Percentiles rank a stretch among this genome's conserved stretches.
These are phyloP conservation scores for Podospora comata DNA, from an alignment of 495 filamentous ascomycete species.

Conservation along the genomic window DNA sequence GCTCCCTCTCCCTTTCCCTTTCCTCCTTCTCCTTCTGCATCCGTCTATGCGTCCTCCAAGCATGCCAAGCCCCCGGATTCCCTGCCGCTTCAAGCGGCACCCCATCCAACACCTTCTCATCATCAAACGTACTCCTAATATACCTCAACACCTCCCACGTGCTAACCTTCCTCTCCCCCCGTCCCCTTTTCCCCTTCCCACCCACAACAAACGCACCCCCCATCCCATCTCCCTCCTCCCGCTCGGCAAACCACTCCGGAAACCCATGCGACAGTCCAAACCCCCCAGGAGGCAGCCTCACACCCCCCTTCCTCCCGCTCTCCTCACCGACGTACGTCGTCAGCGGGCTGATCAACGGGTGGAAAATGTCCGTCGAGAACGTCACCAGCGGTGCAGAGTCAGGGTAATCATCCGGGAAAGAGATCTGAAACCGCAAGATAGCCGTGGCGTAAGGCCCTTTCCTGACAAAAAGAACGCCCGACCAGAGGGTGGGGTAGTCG, in stretches of 20 bases:
- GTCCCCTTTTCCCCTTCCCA: constrained; percentile 18
- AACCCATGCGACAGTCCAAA: constrained; percentile 89
- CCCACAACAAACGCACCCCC: not conserved
- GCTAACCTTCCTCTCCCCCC: constrained; percentile 36
- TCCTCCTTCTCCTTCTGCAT: constrained; percentile 16
- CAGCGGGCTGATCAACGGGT: constrained; percentile 84
- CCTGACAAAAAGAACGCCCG: constrained; percentile 84
- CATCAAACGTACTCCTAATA: constrained; percentile 75
- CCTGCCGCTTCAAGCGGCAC: constrained; percentile 78
- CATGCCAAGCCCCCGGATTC: constrained; percentile 86
- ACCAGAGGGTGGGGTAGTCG: constrained; percentile 76
- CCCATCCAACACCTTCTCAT: constrained; percentile 69
- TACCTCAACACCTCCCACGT: constrained; percentile 70
- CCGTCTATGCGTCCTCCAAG: constrained; percentile 71
- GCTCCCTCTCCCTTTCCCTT: not conserved
- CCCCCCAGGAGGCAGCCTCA: constrained; percentile 77
- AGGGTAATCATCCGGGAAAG: constrained; percentile 80
- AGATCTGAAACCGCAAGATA: constrained; percentile 84
- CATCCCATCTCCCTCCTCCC: constrained; percentile 21
- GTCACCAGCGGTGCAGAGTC: constrained; percentile 75
- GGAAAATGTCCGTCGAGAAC: constrained; percentile 88
- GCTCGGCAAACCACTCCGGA: constrained; percentile 73
- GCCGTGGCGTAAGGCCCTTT: constrained; percentile 90
- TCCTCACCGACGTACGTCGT: constrained; percentile 81
- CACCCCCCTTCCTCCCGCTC: constrained; percentile 74